These are phyloP conservation scores for Solanum microdontum DNA, from an alignment of 257 asterid species.

Conservation along the genomic window DNA sequence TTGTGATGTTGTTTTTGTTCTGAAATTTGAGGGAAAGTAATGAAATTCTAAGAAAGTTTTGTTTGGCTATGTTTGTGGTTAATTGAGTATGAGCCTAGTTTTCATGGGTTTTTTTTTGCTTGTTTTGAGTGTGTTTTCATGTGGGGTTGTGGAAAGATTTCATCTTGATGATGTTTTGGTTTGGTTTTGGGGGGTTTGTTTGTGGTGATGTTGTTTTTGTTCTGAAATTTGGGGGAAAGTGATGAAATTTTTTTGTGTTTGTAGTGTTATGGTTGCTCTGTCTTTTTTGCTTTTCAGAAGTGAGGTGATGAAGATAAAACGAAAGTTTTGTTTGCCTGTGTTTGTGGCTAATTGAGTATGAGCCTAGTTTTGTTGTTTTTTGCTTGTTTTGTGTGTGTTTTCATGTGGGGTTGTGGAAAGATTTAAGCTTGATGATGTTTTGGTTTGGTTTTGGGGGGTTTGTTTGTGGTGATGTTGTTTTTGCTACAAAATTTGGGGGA, in stretches of 20 bases:
- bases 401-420: not conserved
- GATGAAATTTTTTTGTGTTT: not conserved
- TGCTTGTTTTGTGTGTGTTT: not conserved
- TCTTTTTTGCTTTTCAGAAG: too few species aligned
- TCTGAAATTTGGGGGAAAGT: not conserved
- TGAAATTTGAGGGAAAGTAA: not conserved
- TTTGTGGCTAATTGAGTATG: not conserved
- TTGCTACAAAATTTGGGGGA: not conserved
- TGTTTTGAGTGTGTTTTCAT: not conserved
- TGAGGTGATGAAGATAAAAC: too few species aligned
- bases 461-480: not conserved
- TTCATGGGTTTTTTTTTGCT: too few species aligned
- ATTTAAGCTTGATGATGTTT: not conserved
- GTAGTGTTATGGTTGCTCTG: too few species aligned
- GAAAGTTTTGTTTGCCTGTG: not conserved
- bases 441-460: not conserved
- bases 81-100: too few species aligned
- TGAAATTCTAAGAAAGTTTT: not conserved
- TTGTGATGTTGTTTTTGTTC: not conserved
- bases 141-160: not conserved
- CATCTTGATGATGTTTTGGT: not conserved
- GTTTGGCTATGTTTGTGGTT: not conserved
- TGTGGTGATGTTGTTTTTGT: not conserved
- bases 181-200: too few species aligned
- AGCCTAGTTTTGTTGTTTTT: not conserved